phyloP scores from a whole-genome alignment of 106 monocot species.

The Acorus calamus region DNA sequence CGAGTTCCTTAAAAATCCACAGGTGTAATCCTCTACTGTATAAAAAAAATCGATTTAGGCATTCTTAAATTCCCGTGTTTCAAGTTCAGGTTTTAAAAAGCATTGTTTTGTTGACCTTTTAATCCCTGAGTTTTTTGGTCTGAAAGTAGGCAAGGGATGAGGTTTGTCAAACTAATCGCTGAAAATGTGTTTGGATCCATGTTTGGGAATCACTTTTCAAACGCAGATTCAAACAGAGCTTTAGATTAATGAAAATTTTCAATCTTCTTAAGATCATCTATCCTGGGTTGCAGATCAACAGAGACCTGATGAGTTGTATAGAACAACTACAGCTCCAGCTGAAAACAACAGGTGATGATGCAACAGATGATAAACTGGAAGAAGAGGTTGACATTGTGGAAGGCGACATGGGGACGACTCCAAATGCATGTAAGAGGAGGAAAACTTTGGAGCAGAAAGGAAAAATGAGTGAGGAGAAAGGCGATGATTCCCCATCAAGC shows the following conservation, averaged over 20 bases:
- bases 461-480: conserved; percentile 3
- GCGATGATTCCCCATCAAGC: conserved; percentile 5
- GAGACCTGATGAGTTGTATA: conserved; percentile 65
- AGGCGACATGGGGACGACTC: too few relatives aligned
- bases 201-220: too few relatives aligned
- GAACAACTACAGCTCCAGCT: conserved; percentile 41
- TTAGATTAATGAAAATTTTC: too few relatives aligned
- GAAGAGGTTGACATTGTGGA: conserved; percentile 7
- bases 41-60: too few relatives aligned
- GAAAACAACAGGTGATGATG: conserved; percentile 27
- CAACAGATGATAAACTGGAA: background rate
- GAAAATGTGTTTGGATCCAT: too few relatives aligned
- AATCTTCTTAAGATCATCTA: background rate
- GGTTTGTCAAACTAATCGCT: too few relatives aligned
- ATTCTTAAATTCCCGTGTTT: too few relatives aligned
- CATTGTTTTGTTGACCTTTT: too few relatives aligned
- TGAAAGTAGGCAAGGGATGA: too few relatives aligned
- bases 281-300: conserved; percentile 50
- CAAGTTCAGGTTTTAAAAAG: too few relatives aligned
- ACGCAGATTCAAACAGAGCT: too few relatives aligned
- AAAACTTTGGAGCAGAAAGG: background rate
- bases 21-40: conserved; percentile 22
- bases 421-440: background rate
- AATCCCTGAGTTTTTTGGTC: too few relatives aligned
- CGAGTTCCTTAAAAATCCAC: conserved; percentile 72